Conservation (phyloP, 1,139 yeast species). For the Protomyces lactucae-debilis region DNA sequence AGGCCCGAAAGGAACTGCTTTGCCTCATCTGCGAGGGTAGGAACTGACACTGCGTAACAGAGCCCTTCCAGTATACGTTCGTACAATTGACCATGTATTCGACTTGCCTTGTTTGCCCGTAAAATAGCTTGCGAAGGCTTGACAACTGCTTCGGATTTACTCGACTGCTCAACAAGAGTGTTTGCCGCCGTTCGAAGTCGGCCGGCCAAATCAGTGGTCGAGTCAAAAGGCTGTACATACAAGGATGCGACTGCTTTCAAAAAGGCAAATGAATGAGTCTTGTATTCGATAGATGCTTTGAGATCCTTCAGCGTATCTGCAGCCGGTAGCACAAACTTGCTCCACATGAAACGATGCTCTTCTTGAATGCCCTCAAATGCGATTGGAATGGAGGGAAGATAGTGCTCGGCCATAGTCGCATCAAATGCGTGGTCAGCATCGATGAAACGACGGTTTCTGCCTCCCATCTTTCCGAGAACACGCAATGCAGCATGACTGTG, state of each 20-base stretch:
- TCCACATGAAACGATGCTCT: constrained; percentile 16
- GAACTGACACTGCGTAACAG: constrained; percentile 69
- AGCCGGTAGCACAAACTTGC: constrained; percentile 22
- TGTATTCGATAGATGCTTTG: constrained; percentile 59
- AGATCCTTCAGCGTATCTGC: constrained; percentile 54
- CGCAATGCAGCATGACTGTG: constrained; percentile 93
- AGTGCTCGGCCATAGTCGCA: constrained; percentile 56
- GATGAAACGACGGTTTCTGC: constrained; percentile 82
- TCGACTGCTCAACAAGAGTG: constrained; percentile 13
- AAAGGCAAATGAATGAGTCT: constrained; percentile 72
- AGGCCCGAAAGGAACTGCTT: constrained; percentile 56
- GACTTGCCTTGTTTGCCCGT: neutral
- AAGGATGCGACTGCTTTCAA: constrained; percentile 62
- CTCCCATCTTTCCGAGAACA: constrained; percentile 91
- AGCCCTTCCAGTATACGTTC: constrained; percentile 39
- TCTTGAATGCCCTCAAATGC: constrained; percentile 34
- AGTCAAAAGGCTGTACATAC: constrained; percentile 59
- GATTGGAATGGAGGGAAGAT: constrained; percentile 57
- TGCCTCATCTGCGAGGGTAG: constrained; percentile 71
- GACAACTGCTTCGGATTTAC: constrained; percentile 48
- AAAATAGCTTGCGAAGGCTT: constrained; percentile 44
- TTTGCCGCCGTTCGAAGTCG: constrained; percentile 42
- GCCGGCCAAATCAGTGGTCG: constrained; percentile 54
- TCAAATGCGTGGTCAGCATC: constrained; percentile 65
- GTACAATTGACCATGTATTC: neutral